These are phyloP conservation scores for Plasmodium gonderi DNA, from an alignment of 169 alveolate species.

Conservation along the genomic window DNA sequence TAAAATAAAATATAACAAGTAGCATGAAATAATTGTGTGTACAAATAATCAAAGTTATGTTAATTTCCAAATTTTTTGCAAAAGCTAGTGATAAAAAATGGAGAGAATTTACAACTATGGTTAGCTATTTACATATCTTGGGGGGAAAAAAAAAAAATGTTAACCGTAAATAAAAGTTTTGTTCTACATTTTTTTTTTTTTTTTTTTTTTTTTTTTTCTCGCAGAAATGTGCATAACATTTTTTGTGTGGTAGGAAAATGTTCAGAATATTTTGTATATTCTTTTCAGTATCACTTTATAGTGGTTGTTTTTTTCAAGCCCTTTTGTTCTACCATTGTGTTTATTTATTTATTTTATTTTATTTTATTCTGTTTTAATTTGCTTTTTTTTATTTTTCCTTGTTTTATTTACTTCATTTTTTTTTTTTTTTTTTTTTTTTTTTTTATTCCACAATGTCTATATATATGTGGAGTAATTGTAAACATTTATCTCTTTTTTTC, in stretches of 20 bases:
- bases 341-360: too few relatives aligned
- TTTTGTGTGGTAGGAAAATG: conserved; percentile 21
- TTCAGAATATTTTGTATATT: neutral
- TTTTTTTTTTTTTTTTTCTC: conserved; percentile 39
- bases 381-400: neutral
- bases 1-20: too few relatives aligned
- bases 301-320: neutral
- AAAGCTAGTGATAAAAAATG: neutral
- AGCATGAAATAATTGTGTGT: too few relatives aligned
- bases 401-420: too few relatives aligned
- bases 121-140: neutral
- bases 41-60: neutral
- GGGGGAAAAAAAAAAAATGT: conserved; percentile 18
- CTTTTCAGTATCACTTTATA: neutral
- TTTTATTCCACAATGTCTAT: neutral
- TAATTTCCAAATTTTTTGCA: neutral
- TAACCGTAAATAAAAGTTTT: conserved; percentile 39
- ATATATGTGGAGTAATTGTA: neutral
- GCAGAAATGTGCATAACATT: conserved; percentile 9
- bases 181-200: neutral
- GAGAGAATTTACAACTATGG: conserved; percentile 4
- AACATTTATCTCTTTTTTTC: neutral
- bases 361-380: neutral
- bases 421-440: neutral
- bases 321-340: neutral